A percentile compares a stretch with the other conserved stretches of the same genome.
Evolutionary conservation across 2,329 filamentous ascomycete genomes (phyloP).

Genomic region (Aspergillus pseudonomiae): DNA sequence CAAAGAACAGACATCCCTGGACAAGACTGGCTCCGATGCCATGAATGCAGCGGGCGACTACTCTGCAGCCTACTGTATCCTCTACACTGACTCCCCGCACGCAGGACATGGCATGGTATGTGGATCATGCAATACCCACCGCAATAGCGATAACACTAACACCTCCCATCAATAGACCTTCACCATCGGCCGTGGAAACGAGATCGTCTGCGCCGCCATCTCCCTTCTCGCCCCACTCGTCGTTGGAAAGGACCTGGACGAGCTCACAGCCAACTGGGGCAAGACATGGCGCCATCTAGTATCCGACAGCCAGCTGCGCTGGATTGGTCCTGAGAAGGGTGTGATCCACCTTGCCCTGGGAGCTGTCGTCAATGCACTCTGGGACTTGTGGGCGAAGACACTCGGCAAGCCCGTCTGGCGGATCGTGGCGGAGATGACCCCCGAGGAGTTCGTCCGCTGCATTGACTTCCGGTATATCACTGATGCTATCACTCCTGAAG

Average conservation of each 20-base stretch:
- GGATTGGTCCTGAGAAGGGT: conserved; percentile 93
- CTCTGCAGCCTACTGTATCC: conserved; percentile 90
- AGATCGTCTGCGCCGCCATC: conserved; percentile 87
- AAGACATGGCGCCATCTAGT: conserved; percentile 91
- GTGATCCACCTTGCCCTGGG: conserved; percentile 91
- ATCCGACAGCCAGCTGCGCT: conserved; percentile 84
- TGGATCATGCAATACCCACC: background rate
- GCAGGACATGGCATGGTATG: conserved; percentile 48
- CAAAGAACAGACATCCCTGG: conserved; percentile 71
- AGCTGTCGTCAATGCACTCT: conserved; percentile 86
- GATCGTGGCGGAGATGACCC: conserved; percentile 85
- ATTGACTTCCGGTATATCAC: conserved; percentile 96
- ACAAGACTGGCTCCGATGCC: conserved; percentile 94
- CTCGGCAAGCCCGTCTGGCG: conserved; percentile 87
- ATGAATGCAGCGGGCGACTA: conserved; percentile 96
- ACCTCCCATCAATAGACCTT: conserved; percentile 38
- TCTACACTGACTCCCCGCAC: conserved; percentile 71
- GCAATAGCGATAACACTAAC: conserved; percentile 7
- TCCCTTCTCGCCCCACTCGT: conserved; percentile 75
- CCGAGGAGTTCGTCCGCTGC: conserved; percentile 81
- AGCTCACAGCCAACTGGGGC: conserved; percentile 79
- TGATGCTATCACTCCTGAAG: conserved; percentile 84
- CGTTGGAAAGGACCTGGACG: conserved; percentile 72
- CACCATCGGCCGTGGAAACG: conserved; percentile 72
- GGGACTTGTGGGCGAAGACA: conserved; percentile 93